phyloP scores from a whole-genome alignment of 257 asterid species.

The Gentiana macrophylla region DNA sequence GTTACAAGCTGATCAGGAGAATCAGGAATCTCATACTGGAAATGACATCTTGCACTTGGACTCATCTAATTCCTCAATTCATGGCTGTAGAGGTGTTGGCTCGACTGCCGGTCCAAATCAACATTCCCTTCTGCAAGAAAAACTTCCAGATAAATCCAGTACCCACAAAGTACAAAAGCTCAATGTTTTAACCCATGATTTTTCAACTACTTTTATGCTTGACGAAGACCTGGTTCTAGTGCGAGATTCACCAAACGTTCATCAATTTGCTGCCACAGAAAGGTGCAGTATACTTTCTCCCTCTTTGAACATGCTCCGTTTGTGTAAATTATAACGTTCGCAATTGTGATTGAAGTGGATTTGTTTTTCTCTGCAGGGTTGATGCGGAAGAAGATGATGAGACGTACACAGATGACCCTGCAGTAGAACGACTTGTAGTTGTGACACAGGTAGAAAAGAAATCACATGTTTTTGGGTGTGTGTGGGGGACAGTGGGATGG shows the following conservation, averaged over 20 bases:
- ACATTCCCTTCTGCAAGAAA: constrained; percentile 18
- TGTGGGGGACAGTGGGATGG: no score
- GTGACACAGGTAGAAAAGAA: constrained; percentile 61
- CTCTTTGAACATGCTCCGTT: background rate
- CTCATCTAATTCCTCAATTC: constrained; percentile 14
- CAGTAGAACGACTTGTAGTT: constrained; percentile 70
- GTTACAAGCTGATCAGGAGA: constrained; percentile 17
- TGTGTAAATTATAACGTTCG: background rate
- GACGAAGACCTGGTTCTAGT: constrained; percentile 80
- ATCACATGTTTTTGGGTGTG: no score
- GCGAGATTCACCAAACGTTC: constrained; percentile 27
- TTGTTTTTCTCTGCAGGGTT: constrained; percentile 25
- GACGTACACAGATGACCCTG: constrained; percentile 46
- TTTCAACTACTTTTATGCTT: constrained; percentile 62
- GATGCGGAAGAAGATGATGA: constrained; percentile 63
- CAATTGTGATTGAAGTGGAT: background rate
- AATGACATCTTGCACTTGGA: constrained; percentile 16
- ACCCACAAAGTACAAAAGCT: constrained; percentile 22
- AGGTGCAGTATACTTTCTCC: constrained; percentile 33
- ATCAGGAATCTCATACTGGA: constrained; percentile 15
- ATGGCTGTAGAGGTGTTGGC: constrained; percentile 10
- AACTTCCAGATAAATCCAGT: constrained; percentile 14
- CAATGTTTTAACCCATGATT: constrained; percentile 49
- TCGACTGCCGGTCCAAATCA: constrained; percentile 16
- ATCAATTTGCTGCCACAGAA: constrained; percentile 23